Conservation (phyloP, 345 rosid species). For the Diplotaxis tenuifolia region DNA sequence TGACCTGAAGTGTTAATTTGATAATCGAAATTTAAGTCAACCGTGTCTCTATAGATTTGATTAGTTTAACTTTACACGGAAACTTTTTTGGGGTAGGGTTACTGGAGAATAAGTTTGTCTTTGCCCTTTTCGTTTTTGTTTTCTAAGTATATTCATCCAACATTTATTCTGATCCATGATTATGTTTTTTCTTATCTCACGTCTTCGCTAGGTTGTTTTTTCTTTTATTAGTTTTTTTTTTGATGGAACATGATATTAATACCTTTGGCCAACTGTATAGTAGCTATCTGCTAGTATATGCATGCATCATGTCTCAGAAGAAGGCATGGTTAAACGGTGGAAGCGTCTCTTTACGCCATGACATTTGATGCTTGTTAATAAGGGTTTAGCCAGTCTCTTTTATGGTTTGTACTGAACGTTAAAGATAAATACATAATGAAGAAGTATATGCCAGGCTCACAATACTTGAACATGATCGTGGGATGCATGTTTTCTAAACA, state of each 20-base stretch:
- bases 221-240: not conserved
- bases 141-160: not conserved
- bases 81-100: not conserved
- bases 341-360: not conserved
- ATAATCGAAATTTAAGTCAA: not conserved
- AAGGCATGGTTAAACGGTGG: not conserved
- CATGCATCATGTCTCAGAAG: not conserved
- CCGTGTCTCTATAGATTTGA: slow-evolving; percentile 1
- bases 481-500: not conserved
- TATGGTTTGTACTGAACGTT: not conserved
- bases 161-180: not conserved
- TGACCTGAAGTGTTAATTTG: not conserved
- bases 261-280: not conserved
- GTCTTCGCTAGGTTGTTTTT: not conserved
- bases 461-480: not conserved
- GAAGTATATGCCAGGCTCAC: not conserved
- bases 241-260: not conserved
- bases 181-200: not conserved
- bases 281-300: not conserved
- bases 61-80: slow-evolving; percentile 1
- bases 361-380: not conserved
- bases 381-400: not conserved
- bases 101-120: not conserved
- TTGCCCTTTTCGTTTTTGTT: not conserved
- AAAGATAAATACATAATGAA: not conserved